Base-by-base conservation (phyloP, 2,329 filamentous ascomycete genomes). In the Curvularia sp. region DNA sequence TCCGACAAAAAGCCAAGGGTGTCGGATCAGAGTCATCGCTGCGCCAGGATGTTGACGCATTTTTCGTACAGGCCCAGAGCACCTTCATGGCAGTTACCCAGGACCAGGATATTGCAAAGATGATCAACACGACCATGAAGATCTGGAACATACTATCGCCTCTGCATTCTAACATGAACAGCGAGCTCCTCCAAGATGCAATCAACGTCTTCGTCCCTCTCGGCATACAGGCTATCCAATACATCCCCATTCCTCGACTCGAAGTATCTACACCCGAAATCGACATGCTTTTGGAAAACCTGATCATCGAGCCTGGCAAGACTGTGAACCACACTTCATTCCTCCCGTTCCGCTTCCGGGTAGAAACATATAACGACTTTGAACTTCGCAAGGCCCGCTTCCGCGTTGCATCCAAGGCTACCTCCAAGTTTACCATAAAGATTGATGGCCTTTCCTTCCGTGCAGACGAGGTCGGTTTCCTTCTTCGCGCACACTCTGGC, bases 281-380 rank as follows among this genome's bases (percentile, higher is more conserved):
- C 54, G 93, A 97, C 68, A 84, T 98, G 5, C 81, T 98, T 0
- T 80, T 98, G 2, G 94, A 98, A 73, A 97, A 96, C 64, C 82
- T 98, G 31, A 90, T 98, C 59, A 83, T 98, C 31, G 92, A 97
- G 72, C 94, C 94, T 0, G 94, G 94, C 6, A 84, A 84, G 57
- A 96, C 92, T 0, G 84, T 96, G 68, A 94, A 97, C 74, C 82
- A 89, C 61, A 92, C 90, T 3, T 97, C 93, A 0, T 98, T 98
- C 81, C 83, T 98, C 0, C 94, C 94, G 0, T 94, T 92, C 79
- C 87, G 88, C 55, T 82, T 97, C 53, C 89, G 90, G 44, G 80
- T 97, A 3, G 89, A 93, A 63, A 94, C 91, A 0, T 89, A 89
- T 76, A 97, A 96, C 70, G 90, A 96, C 66, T 80, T 97, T 33